These are phyloP conservation scores for Actinomortierella ambigua DNA, from an alignment of 371 early-diverging fungal genomes.

Conservation along the genomic window DNA sequence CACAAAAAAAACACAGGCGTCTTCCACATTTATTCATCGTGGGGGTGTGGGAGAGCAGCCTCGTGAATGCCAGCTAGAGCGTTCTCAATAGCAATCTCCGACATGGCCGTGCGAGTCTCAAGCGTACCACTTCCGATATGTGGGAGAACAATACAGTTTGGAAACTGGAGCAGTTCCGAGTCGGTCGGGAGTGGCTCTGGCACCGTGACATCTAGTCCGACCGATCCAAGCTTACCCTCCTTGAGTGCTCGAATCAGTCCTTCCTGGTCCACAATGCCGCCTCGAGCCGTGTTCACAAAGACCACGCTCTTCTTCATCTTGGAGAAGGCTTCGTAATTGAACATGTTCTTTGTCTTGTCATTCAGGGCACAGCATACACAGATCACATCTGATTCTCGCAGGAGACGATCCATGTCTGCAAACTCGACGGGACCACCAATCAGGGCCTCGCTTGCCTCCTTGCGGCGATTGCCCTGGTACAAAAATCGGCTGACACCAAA, in stretches of 20 bases:
- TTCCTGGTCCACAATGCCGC: slow-evolving; percentile 78
- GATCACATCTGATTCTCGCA: slow-evolving; percentile 73
- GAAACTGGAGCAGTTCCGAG: slow-evolving; percentile 63
- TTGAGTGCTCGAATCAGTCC: slow-evolving; percentile 75
- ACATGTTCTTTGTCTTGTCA: slow-evolving; percentile 71
- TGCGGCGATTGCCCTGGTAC: slow-evolving; percentile 57
- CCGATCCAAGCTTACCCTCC: slow-evolving; percentile 66
- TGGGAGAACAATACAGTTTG: slow-evolving; percentile 69
- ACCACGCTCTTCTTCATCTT: slow-evolving; percentile 76
- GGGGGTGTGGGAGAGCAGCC: slow-evolving; percentile 30
- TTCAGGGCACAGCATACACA: slow-evolving; percentile 78
- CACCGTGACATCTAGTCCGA: slow-evolving; percentile 86
- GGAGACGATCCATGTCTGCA: slow-evolving; percentile 58
- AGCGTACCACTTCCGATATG: slow-evolving; percentile 77
- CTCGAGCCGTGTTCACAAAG: slow-evolving; percentile 85
- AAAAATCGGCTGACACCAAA: slow-evolving; percentile 67
- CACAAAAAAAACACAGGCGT: too few species aligned
- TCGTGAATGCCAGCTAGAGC: slow-evolving; percentile 54
- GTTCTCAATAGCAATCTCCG: slow-evolving; percentile 67
- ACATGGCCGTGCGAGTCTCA: slow-evolving; percentile 87
- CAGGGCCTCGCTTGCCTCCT: slow-evolving; percentile 45
- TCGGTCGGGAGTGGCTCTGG: slow-evolving; percentile 81
- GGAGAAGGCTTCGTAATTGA: slow-evolving; percentile 64
- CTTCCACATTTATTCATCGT: too few species aligned
- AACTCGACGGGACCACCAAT: slow-evolving; percentile 48